Base-by-base conservation (phyloP, 75 land plant species). In the Adiantum capillusveneris region DNA sequence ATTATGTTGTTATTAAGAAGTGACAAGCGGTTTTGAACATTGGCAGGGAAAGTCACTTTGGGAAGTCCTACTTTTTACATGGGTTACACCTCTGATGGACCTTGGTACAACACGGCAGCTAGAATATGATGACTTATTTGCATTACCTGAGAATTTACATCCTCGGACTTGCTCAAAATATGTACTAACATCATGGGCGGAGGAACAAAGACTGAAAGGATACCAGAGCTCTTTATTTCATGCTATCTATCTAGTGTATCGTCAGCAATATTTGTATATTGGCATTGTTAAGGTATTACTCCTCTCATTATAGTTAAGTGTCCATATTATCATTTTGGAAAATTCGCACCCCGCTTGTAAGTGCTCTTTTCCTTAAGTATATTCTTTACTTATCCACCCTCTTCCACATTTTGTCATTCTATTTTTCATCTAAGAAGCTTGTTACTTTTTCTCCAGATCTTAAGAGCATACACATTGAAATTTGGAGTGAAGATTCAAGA, bases 271-370 rank as follows among this genome's bases (percentile, higher is more conserved):
- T 65, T 27, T 85, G 28, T 60, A 66, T 14, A 72, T 90, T 11
- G 96, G 86, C 57, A n/a, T 90, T 13, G 29, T 90, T 22, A 85
- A 90, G 96, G 95, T 89, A 73, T 34, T 34, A 34, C 37, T 5
- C 3, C 7, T 5, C 37, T 34, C 9, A 9, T 34, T 34, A 5
- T 34, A 3, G 9, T 34, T 3, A 34, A 34, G 9, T 34, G 37
- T 34, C 3, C 37, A 3, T 34, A 34, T 34, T 34, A 34, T 34
- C 9, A 5, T 34, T 34, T 9, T 5, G 9, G 37, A 34, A 34
- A 9, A 9, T 34, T 9, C 3, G 37, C 9, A 9, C 37, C 9
- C 37, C 9, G 37, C 37, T 34, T 5, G 37, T 34, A 9, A n/a
- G 7, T 34, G 37, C 37, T 34, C 37, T 34, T 34, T 34, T 9